Conservation (phyloP, 495 filamentous ascomycete species). For the Daldinia grandis region DNA sequence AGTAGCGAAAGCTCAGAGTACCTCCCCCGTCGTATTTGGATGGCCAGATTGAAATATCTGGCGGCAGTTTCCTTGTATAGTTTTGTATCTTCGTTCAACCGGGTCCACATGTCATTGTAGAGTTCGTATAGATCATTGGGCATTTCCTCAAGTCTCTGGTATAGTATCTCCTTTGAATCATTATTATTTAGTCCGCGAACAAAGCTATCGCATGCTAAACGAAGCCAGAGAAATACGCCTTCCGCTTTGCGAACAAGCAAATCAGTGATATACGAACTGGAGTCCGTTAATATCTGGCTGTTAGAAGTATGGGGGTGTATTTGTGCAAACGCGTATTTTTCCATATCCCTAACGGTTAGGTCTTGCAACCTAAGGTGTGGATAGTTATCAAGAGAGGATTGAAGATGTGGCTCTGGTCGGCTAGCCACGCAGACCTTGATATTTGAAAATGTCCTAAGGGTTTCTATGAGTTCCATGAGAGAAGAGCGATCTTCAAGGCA, state of each 20-base stretch:
- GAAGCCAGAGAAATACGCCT: neutral
- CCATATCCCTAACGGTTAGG: neutral
- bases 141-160: neutral
- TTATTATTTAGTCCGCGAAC: neutral
- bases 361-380: neutral
- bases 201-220: neutral
- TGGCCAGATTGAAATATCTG: neutral
- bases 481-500: conserved; percentile 1
- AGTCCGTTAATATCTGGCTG: neutral
- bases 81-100: neutral
- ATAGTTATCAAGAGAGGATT: neutral
- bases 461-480: neutral
- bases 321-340: neutral
- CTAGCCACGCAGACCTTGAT: neutral
- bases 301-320: neutral
- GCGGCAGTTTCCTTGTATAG: neutral
- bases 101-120: neutral
- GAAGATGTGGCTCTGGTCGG: neutral
- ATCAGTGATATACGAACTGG: neutral
- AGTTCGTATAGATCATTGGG: neutral
- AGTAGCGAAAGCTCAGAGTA: neutral
- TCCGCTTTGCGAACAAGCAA: neutral
- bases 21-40: no score
- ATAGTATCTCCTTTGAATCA: neutral
- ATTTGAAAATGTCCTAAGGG: neutral